Conservation (phyloP, 1,284 basidiomycete genomes). For the Leucoagaricus sp. region DNA sequence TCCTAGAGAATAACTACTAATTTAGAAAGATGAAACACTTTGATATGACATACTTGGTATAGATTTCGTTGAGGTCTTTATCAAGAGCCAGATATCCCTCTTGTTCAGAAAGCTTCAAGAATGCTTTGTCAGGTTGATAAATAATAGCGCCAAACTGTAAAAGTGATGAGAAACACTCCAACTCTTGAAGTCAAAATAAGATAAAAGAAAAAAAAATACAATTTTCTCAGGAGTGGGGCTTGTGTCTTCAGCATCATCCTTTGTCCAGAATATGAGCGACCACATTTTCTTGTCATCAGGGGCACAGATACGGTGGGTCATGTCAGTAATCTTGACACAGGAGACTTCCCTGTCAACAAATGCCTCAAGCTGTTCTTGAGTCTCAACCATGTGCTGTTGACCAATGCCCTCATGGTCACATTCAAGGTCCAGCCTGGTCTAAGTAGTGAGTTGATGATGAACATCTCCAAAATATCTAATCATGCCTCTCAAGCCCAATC, state of each 20-base stretch:
- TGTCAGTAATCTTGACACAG: not conserved
- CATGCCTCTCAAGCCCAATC: not conserved
- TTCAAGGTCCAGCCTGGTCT: not conserved
- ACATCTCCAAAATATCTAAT: not conserved
- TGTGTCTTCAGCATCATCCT: not conserved
- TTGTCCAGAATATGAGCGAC: not conserved
- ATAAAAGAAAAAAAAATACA: not conserved
- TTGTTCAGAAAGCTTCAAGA: too few relatives aligned
- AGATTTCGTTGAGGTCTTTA: not conserved
- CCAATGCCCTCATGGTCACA: not conserved
- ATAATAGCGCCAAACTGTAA: not conserved
- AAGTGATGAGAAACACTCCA: too few relatives aligned
- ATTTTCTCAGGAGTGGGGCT: not conserved
- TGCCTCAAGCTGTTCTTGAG: not conserved
- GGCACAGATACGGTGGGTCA: not conserved
- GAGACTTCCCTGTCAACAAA: not conserved
- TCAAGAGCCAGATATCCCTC: not conserved
- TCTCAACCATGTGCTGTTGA: not conserved
- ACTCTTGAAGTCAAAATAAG: not conserved
- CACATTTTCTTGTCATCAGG: not conserved
- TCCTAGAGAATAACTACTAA: not conserved
- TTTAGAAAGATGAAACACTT: not conserved
- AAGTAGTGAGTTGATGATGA: not conserved
- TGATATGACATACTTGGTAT: not conserved
- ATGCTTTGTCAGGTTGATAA: not conserved